A percentile compares a stretch with the other conserved stretches of the same genome.
Conservation (phyloP, 169 alveolate genomes). For the Neospora caninum region DNA sequence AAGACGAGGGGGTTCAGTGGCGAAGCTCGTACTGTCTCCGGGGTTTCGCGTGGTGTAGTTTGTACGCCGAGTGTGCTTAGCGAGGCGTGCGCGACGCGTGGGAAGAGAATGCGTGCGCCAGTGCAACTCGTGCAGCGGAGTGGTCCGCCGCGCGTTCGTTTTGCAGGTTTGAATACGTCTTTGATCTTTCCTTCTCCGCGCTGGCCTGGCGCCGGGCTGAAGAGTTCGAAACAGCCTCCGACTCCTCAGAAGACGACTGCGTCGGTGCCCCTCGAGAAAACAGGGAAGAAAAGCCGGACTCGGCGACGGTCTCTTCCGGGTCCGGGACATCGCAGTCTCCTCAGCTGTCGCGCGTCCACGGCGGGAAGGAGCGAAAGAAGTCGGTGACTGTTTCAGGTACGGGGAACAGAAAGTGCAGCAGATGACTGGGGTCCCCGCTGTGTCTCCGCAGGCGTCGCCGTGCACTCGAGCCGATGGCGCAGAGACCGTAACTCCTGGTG, state of each 20-base stretch:
- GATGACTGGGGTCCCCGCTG: too few relatives aligned
- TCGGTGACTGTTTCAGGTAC: constrained; percentile 19
- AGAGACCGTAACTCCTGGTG: too few relatives aligned
- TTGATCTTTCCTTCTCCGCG: constrained; percentile 83
- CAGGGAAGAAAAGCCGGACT: neutral
- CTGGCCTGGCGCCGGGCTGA: constrained; percentile 84
- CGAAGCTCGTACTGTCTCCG: too few relatives aligned
- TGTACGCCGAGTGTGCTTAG: too few relatives aligned
- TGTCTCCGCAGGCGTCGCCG: too few relatives aligned
- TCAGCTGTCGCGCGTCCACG: too few relatives aligned
- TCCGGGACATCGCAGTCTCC: neutral
- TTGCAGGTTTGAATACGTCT: constrained; percentile 83
- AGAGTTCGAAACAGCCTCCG: constrained; percentile 75
- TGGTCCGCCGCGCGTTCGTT: neutral
- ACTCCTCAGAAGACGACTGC: constrained; percentile 76
- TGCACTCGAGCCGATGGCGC: too few relatives aligned
- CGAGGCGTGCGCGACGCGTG: too few relatives aligned
- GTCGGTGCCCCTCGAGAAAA: neutral
- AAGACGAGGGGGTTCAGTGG: too few relatives aligned
- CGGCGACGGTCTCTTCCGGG: neutral
- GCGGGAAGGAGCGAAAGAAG: neutral
- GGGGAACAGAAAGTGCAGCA: neutral
- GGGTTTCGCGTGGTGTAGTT: too few relatives aligned
- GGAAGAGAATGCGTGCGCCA: too few relatives aligned
- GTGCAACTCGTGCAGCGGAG: too few relatives aligned